These are phyloP conservation scores for Fusarium abutilonis DNA, from an alignment of 2,329 filamentous ascomycete species.

Conservation along the genomic window DNA sequence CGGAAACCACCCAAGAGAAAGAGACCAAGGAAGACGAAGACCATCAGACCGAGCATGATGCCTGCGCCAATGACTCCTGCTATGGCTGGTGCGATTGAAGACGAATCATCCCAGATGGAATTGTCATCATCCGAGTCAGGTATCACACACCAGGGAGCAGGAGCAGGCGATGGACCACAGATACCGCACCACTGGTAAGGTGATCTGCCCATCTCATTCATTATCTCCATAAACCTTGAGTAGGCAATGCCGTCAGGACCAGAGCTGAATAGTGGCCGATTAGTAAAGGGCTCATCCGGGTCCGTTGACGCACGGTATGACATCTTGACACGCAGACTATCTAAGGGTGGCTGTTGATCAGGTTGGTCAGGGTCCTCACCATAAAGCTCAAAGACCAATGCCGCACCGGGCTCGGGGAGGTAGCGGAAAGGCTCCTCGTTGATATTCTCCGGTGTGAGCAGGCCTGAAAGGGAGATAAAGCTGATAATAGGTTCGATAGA, in stretches of 20 bases:
- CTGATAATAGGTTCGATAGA: slow-evolving; percentile 64
- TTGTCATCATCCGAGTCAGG: not conserved
- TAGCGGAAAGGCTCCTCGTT: slow-evolving; percentile 51
- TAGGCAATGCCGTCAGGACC: slow-evolving; percentile 52
- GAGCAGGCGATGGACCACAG: slow-evolving; percentile 49
- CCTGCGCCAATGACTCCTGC: slow-evolving; percentile 60
- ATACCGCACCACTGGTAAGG: slow-evolving; percentile 56
- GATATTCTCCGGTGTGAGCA: slow-evolving; percentile 62
- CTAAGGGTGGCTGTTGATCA: slow-evolving; percentile 42
- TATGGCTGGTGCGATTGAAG: slow-evolving; percentile 50
- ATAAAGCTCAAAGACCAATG: slow-evolving; percentile 77
- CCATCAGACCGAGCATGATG: slow-evolving; percentile 52
- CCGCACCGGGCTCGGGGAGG: slow-evolving; percentile 74
- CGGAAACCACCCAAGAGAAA: slow-evolving; percentile 50
- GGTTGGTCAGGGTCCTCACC: slow-evolving; percentile 40
- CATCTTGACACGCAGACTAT: slow-evolving; percentile 64
- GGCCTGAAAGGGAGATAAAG: slow-evolving; percentile 61
- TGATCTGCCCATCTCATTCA: slow-evolving; percentile 51
- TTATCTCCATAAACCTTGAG: slow-evolving; percentile 51
- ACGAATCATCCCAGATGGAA: not conserved
- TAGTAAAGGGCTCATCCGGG: slow-evolving; percentile 47
- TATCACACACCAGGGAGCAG: slow-evolving; percentile 52
- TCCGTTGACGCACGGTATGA: slow-evolving; percentile 62
- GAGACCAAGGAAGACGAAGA: slow-evolving; percentile 47
- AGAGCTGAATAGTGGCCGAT: slow-evolving; percentile 55